Conservation (phyloP, 768 basidiomycete species). For the Tricholomella constricta region DNA sequence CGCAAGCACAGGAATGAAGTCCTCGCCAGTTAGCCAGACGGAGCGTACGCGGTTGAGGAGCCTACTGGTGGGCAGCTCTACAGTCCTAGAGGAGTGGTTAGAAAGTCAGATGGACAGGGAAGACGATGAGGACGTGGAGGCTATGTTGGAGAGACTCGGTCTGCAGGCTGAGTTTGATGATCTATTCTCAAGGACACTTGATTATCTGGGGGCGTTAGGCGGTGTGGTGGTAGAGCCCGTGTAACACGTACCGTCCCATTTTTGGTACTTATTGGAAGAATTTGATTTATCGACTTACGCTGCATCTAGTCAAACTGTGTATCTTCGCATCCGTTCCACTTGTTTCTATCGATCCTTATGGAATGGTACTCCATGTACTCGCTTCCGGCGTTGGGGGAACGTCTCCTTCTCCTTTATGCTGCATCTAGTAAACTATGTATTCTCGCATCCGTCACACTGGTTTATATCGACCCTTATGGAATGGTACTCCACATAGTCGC, state of each 20-base stretch:
- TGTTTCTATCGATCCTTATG: too few species aligned
- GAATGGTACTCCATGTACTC: too few species aligned
- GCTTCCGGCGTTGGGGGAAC: too few species aligned
- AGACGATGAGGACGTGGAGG: constrained; percentile 37
- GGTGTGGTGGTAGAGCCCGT: constrained; percentile 18
- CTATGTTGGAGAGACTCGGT: constrained; percentile 50
- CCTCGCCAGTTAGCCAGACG: constrained; percentile 63
- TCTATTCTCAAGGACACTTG: constrained; percentile 60
- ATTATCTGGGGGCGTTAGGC: constrained; percentile 53
- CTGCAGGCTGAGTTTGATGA: constrained; percentile 65
- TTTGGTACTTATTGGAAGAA: too few species aligned
- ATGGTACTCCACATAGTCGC: too few species aligned
- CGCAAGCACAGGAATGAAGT: constrained; percentile 32
- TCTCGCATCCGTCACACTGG: too few species aligned
- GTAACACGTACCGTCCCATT: neutral
- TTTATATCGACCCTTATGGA: too few species aligned
- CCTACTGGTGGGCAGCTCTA: constrained; percentile 59
- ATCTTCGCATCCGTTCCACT: too few species aligned
- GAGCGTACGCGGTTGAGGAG: constrained; percentile 73
- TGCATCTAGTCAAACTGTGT: too few species aligned
- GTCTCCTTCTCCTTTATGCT: too few species aligned
- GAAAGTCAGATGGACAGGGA: constrained; percentile 24
- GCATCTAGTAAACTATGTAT: too few species aligned
- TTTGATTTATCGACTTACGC: too few species aligned
- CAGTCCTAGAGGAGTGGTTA: constrained; percentile 72